Evolutionary conservation across 2,329 filamentous ascomycete species (phyloP).

Genomic region (Periconia macrospinosa): DNA sequence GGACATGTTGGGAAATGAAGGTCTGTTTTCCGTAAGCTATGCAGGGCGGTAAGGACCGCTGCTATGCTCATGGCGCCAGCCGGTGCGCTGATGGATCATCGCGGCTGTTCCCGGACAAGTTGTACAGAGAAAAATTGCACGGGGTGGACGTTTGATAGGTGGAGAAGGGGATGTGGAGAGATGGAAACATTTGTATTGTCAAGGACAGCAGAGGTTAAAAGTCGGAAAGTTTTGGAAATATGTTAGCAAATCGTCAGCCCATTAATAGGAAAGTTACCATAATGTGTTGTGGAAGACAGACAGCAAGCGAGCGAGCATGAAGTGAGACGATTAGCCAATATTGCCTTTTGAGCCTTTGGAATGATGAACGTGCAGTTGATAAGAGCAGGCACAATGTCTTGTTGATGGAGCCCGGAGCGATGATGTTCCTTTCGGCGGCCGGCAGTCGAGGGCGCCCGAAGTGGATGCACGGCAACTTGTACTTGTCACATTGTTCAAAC

Average conservation of each 20-base stretch:
- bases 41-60: neutral
- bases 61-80: conserved; percentile 1
- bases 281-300: conserved; percentile 28
- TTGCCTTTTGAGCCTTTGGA: conserved; percentile 20
- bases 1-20: no score
- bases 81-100: conserved; percentile 13
- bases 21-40: no score
- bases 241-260: conserved; percentile 22
- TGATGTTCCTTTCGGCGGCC: no score
- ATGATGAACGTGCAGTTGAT: no score
- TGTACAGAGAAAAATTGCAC: conserved; percentile 38
- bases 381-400: no score
- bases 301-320: conserved; percentile 12
- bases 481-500: neutral
- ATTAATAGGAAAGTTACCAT: conserved; percentile 7
- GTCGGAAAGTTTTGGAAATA: conserved; percentile 23
- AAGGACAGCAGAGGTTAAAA: conserved; percentile 26
- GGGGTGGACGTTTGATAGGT: conserved; percentile 30
- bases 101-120: conserved; percentile 21
- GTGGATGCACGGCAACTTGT: neutral
- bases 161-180: conserved; percentile 17
- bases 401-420: no score
- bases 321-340: conserved; percentile 17
- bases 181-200: conserved; percentile 32
- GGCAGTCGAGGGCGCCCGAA: no score